phyloP scores from a whole-genome alignment of 2,329 filamentous ascomycete genomes.

The Cercospora sesami region DNA sequence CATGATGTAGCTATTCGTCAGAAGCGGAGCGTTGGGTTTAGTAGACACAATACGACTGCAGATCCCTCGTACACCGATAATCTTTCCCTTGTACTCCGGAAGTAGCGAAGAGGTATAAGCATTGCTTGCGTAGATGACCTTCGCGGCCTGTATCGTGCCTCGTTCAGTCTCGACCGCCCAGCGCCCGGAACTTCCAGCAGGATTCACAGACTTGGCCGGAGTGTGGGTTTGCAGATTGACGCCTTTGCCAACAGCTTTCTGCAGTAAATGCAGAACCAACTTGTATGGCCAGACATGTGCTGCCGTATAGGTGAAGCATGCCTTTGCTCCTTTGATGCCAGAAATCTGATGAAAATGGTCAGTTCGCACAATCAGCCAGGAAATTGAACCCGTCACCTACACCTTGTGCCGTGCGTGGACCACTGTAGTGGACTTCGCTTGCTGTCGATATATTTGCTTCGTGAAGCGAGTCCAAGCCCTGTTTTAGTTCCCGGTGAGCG shows the following conservation, averaged over 20 bases:
- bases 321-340: slow-evolving; percentile 43
- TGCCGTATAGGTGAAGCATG: slow-evolving; percentile 50
- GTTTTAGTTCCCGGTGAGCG: slow-evolving; percentile 32
- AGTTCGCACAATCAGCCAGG: background rate
- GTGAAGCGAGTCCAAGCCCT: slow-evolving; percentile 37
- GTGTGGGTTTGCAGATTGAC: slow-evolving; percentile 76
- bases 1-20: slow-evolving; percentile 35
- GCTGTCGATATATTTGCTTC: slow-evolving; percentile 33
- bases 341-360: slow-evolving; percentile 34
- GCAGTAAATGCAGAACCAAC: slow-evolving; percentile 30
- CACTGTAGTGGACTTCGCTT: slow-evolving; percentile 36
- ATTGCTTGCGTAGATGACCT: slow-evolving; percentile 38
- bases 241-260: slow-evolving; percentile 40
- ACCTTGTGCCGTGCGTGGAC: slow-evolving; percentile 35
- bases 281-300: slow-evolving; percentile 44
- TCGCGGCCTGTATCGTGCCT: slow-evolving; percentile 33
- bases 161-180: slow-evolving; percentile 30
- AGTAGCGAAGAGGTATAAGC: slow-evolving; percentile 34
- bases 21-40: slow-evolving; percentile 27
- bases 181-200: slow-evolving; percentile 47
- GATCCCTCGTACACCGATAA: slow-evolving; percentile 43
- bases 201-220: slow-evolving; percentile 72
- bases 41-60: slow-evolving; percentile 46
- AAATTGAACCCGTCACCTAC: slow-evolving; percentile 20
- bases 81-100: slow-evolving; percentile 40